Base-by-base conservation (phyloP, 2,329 filamentous ascomycete genomes). In the Mariannaea sp. region DNA sequence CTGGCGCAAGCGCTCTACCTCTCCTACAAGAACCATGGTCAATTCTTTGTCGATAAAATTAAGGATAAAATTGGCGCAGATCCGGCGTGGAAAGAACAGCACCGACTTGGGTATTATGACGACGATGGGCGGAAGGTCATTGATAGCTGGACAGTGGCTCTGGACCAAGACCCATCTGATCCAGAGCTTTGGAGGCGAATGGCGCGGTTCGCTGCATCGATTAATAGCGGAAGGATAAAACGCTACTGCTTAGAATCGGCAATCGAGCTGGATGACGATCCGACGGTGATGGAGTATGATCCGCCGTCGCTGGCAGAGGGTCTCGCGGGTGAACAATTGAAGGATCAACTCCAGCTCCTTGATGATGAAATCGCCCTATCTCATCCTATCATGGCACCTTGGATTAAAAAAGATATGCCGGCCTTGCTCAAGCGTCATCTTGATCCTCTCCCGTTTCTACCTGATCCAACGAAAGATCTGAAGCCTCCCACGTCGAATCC, bases 1-100 rank as follows among this genome's bases (percentile, higher is more conserved):
- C 77, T 97, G 8, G 87, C 90, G 0, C 92, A 97, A 67, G 92
- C 95, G 9, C 80, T 97, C 16, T 97, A 96, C 66, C 81, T 99
- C 7, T 89, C 93, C 1, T 91, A 95, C 77, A 99, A 97, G 72
- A 99, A 97, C 65, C 87, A 93, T 73, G 94, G 92, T 35, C 90
- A 97, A 67, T 97, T 96, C 68, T 78, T 88, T 53, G 78, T 99
- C n/a, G 93, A 99, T 49, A 72, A 69, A 46, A 61, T 73, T 3
- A 74, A 70, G 49, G 73, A 75, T 16, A 50, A 59, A 27, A 52
- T 43, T 5, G 50, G 49, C n/a, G 69, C 77, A 75, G 53, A 83
- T 88, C 61, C 85, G 79, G 62, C 75, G 83, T 70, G 79, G 69
- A 65, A 62, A 22, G 48, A 57, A 1, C 65, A 66, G 33, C 20